Base-by-base conservation (phyloP, 441 rosid species). In the Dalechampia spathulata region DNA sequence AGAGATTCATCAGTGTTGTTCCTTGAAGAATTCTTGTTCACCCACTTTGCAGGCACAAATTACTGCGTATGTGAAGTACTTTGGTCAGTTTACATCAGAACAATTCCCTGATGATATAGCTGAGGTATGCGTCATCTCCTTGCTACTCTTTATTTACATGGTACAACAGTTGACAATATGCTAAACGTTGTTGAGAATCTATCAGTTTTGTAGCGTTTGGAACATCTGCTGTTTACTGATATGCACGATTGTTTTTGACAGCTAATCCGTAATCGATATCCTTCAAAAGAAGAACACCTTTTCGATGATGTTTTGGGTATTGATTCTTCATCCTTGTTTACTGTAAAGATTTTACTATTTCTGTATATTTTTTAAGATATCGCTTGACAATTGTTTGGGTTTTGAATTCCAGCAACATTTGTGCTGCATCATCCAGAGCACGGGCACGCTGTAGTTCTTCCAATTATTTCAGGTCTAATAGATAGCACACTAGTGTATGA, bases 371-470 rank as follows among this genome's bases (percentile, higher is more conserved):
- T n/a, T n/a, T n/a, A n/a, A n/a, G n/a, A n/a, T n/a, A n/a, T n/a
- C n/a, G 22, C 49, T 64, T 68, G 55, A 10, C 34, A 8, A 9
- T 0, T 59, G 42, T 62, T 55, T 28, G 8, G 8, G 4, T 39
- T 61, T 47, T 54, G 25, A 27, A 44, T 72, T 63, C 60, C 92
- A 93, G 99, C 99, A 17, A 93, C 62, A 32, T 93, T 93, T 80
- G 99, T 93, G 61, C 93, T 93, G 58, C 85, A 93, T 71, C 99
- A 93, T 72, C 99, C 99, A 16, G 99, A 93, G 78, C 96, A 90
- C 52, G 99, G 99, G 47, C 97, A 83, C 61, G 95, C 99, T 16
- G 99, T 93, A 54, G 78, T 86, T 76, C 97, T 85, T 82, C 99
- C 97, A 15, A 87, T 93, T 41, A 93, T 93, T 68, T 87, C 99